Base-by-base conservation (phyloP, 2,329 filamentous ascomycete genomes). In the Cyclaneusma minus region DNA sequence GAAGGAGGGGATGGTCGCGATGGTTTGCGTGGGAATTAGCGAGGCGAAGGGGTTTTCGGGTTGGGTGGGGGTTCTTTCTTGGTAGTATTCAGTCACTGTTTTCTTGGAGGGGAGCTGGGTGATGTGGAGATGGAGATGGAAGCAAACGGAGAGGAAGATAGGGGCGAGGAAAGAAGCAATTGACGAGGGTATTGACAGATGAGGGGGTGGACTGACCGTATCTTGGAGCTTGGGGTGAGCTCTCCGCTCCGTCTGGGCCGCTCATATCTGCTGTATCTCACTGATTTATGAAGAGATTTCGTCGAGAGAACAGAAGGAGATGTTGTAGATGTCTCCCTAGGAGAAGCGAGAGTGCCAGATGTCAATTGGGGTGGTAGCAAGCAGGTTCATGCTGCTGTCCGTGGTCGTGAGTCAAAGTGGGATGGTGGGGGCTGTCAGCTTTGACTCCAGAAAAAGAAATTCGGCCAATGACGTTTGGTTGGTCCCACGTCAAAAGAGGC, bases 41-140 rank as follows among this genome's bases (percentile, higher is more conserved):
- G 64, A 56, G 33, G 81, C 71, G 50, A 85, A 95, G 16, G 85
- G 87, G 55, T 95, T 98, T 58, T 94, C 87, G 44, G 80, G 73
- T 53, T 94, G 83, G 29, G 67, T 57, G 37, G 51, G 57, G 38
- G 50, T 62, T 63, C 66, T 71, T 69, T 64, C 68, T 72, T 69
- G 47, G 58, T 61, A 55, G 62, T 65, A 44, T 70, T 75, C 64
- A 75, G 69, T 50, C 49, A 62, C 55, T 38, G 38, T 40, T 60
- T 57, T 57, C 54, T 12, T 34, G 17, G 14, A 22, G 11, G 15
- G n/a, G 27, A 29, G 16, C 33, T 21, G 22, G 29, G 27, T n/a
- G n/a, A n/a, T n/a, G 33, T 24, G 22, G 22, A 25, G 20, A 19
- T 20, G 14, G 27, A 30, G 25, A 27, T 16, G 13, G 18, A 31